Percentiles rank a stretch among this genome's conserved stretches.
These are phyloP conservation scores for Haplosporangium gracile DNA, from an alignment of 192 early-diverging fungal genomes.

Conservation along the genomic window DNA sequence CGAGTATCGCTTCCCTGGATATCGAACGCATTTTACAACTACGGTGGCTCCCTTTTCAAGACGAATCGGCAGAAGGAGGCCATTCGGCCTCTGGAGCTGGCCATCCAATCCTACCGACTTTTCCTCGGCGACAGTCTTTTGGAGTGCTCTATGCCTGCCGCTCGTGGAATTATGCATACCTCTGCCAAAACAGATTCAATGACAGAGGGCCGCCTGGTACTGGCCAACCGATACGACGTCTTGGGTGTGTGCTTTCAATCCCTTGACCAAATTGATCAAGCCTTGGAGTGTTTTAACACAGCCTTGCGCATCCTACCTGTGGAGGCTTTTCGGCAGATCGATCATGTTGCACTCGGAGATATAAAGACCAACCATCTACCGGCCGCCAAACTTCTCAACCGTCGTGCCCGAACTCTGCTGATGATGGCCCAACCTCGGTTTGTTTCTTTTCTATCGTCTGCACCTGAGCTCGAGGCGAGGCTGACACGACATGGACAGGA, in stretches of 20 bases:
- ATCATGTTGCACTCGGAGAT: not conserved
- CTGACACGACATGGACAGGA: constrained; percentile 12
- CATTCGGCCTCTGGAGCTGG: constrained; percentile 46
- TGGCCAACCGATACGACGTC: constrained; percentile 48
- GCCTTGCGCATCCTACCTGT: constrained; percentile 25
- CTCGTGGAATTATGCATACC: not conserved
- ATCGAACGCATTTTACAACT: constrained; percentile 63
- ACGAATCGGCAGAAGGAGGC: constrained; percentile 40
- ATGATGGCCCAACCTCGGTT: constrained; percentile 20
- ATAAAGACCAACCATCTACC: constrained; percentile 14
- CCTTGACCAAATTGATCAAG: constrained; percentile 5
- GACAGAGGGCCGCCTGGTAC: not conserved
- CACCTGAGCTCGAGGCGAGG: constrained; percentile 21
- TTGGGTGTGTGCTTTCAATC: constrained; percentile 38
- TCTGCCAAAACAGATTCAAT: not conserved
- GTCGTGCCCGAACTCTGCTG: constrained; percentile 22
- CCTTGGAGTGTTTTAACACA: constrained; percentile 24
- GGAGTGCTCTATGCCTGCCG: not conserved
- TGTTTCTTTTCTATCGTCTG: not conserved
- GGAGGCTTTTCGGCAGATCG: constrained; percentile 23
- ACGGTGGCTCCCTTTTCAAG: constrained; percentile 59
- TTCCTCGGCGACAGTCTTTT: constrained; percentile 21
- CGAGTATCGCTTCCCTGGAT: constrained; percentile 65
- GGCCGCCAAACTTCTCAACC: constrained; percentile 37
- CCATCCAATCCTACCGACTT: constrained; percentile 13